Evolutionary conservation across 495 filamentous ascomycete species (phyloP).

Genomic region (Lentithecium fluviatile): DNA sequence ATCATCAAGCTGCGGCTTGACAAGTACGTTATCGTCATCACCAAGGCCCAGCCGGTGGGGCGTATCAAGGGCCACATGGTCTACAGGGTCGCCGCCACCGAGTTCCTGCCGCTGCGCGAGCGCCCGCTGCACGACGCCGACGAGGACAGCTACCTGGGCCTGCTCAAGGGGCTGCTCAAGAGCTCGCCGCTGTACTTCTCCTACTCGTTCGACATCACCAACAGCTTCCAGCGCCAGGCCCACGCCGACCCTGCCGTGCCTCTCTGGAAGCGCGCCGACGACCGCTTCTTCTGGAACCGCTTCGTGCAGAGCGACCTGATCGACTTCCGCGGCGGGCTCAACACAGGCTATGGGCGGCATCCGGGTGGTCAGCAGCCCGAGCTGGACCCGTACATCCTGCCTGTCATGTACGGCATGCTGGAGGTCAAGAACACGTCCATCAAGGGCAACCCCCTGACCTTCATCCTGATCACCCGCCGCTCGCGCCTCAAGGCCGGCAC

Average conservation of each 20-base stretch:
- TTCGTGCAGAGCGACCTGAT: constrained; percentile 91
- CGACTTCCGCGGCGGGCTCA: constrained; percentile 63
- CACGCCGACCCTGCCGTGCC: constrained; percentile 65
- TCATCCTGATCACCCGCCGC: constrained; percentile 81
- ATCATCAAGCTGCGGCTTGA: constrained; percentile 88
- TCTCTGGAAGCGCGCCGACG: constrained; percentile 89
- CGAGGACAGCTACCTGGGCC: constrained; percentile 81
- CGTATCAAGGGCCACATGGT: constrained; percentile 88
- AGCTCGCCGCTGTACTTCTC: constrained; percentile 95
- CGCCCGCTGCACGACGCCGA: constrained; percentile 85
- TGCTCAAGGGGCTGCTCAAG: constrained; percentile 76
- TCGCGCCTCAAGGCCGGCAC: constrained; percentile 86
- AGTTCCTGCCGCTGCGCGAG: constrained; percentile 92
- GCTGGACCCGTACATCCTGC: constrained; percentile 89
- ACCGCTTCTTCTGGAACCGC: constrained; percentile 98
- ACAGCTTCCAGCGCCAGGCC: constrained; percentile 88
- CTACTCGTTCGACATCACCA: constrained; percentile 92
- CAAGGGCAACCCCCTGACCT: constrained; percentile 76
- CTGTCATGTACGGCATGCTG: constrained; percentile 91
- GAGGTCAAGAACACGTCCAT: constrained; percentile 78
- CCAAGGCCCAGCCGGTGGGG: constrained; percentile 87
- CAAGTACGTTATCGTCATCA: constrained; percentile 95
- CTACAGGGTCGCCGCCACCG: constrained; percentile 86
- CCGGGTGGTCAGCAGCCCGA: constrained; percentile 65
- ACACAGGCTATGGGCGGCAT: constrained; percentile 36